Base-by-base conservation (phyloP, 306 rosid genomes). In the Clitoria ternatea region DNA sequence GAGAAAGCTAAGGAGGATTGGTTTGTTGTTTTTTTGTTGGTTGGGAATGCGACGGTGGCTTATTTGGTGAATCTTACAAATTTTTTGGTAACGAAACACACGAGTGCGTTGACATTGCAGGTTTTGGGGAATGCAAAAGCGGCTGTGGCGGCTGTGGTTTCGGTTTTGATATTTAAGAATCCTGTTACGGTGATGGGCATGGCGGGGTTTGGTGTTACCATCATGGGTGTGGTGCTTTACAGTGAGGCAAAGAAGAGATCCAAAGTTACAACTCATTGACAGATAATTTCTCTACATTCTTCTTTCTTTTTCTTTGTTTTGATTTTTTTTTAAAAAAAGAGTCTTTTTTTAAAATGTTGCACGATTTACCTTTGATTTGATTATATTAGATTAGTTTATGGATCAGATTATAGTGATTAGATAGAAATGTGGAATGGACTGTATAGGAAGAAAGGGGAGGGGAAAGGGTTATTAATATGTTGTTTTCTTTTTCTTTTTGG, bases 71-170 rank as follows among this genome's bases (percentile, higher is more conserved):
- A 93, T 19, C 39, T 93, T 64, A 93, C 97, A 32, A 93, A 93
- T 43, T 93, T 93, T 61, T 22, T 93, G 72, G 98, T 93, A 3
- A 93, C 98, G 8, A 93, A 93, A 35, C 97, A 93, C 69, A 93
- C 98, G 0, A 93, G 98, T 24, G 98, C 98, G 0, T 61, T 93
- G 83, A 93, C 98, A 0, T 63, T 93, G 54, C 98, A 93, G 80
- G 98, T 93, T 9, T 77, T 93, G 48, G 98, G 98, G 2, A 93
- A 93, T 68, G 98, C 97, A 1, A 93, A 93, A 70, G 97, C 96
- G 2, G 96, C 96, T 0, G 94, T 84, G 23, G 98, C 98, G 10
- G 98, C 96, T 0, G 90, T 87, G 0, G 97, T 93, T 23, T 93
- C 98, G n/a, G 96, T 93, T 47, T 55, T 93, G 86, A 93, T 93